Conservation (phyloP, 345 rosid genomes). For the Excoecaria agallocha region DNA sequence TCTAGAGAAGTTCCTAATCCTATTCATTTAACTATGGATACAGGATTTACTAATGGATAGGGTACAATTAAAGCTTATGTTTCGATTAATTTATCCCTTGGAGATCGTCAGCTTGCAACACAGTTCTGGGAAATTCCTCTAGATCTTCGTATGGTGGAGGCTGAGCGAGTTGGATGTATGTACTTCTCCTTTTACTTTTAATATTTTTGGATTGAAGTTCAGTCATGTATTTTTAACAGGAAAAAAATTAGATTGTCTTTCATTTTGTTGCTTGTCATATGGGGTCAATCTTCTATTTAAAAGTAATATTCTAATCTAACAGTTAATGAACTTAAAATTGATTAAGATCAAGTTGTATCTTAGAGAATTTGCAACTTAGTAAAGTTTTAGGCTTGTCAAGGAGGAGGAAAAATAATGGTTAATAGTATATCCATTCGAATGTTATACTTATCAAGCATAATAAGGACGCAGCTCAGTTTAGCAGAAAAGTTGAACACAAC, state of each 20-base stretch:
- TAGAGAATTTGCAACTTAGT: background rate
- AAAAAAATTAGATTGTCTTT: background rate
- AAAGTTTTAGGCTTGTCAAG: background rate
- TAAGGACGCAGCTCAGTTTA: too few species aligned
- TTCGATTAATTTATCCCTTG: conserved; percentile 70
- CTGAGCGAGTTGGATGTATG: conserved; percentile 95
- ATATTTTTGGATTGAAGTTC: background rate
- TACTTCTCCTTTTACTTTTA: conserved; percentile 2
- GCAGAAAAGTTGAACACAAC: too few species aligned
- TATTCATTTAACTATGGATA: too few species aligned
- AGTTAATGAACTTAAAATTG: background rate
- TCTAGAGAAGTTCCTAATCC: too few species aligned
- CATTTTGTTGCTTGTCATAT: background rate
- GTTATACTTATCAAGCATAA: too few species aligned
- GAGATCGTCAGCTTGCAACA: conserved; percentile 82
- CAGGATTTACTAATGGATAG: too few species aligned
- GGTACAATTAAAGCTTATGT: conserved; percentile 84
- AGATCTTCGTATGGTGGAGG: conserved; percentile 93
- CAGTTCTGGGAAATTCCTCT: conserved; percentile 94
- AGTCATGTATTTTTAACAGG: background rate
- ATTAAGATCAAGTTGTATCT: background rate
- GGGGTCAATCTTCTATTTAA: background rate
- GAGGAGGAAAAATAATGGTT: background rate
- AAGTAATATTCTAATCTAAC: too few species aligned
- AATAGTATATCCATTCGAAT: too few species aligned